Evolutionary conservation across 495 filamentous ascomycete genomes (phyloP).

Genomic region (Penicillium angulare): DNA sequence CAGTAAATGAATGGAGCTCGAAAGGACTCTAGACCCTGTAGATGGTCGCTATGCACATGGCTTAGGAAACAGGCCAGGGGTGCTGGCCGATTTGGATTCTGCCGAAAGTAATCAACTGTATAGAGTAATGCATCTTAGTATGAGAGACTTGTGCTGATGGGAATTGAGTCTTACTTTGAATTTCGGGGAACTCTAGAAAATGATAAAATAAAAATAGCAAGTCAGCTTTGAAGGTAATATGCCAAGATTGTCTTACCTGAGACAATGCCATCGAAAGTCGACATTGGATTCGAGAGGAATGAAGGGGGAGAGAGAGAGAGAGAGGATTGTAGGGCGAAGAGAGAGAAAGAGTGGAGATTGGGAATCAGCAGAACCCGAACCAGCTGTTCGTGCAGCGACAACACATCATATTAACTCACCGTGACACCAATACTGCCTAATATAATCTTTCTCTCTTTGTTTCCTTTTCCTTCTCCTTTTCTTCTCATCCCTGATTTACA

Average conservation of each 20-base stretch:
- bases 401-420: slow-evolving; percentile 1
- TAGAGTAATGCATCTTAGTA: not conserved
- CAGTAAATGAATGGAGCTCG: slow-evolving; percentile 84
- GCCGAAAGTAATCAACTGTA: slow-evolving; percentile 82
- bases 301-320: not conserved
- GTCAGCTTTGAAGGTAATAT: not conserved
- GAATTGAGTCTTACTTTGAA: slow-evolving; percentile 32
- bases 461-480: not conserved
- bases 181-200: slow-evolving; percentile 40
- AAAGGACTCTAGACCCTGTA: slow-evolving; percentile 76
- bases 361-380: too few relatives aligned
- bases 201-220: slow-evolving; percentile 1
- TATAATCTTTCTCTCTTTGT: not conserved
- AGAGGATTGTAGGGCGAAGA: not conserved
- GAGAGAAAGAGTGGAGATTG: not conserved
- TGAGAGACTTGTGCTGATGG: not conserved
- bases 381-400: slow-evolving; percentile 5
- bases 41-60: slow-evolving; percentile 91
- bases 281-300: slow-evolving; percentile 49
- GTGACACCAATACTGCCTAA: slow-evolving; percentile 1
- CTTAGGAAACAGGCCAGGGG: slow-evolving; percentile 87
- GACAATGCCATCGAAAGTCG: slow-evolving; percentile 76
- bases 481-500: not conserved
- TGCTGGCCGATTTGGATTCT: slow-evolving; percentile 48
- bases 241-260: slow-evolving; percentile 39